phyloP scores from a whole-genome alignment of 2,329 filamentous ascomycete genomes.

The Aspergillus calidoustus region DNA sequence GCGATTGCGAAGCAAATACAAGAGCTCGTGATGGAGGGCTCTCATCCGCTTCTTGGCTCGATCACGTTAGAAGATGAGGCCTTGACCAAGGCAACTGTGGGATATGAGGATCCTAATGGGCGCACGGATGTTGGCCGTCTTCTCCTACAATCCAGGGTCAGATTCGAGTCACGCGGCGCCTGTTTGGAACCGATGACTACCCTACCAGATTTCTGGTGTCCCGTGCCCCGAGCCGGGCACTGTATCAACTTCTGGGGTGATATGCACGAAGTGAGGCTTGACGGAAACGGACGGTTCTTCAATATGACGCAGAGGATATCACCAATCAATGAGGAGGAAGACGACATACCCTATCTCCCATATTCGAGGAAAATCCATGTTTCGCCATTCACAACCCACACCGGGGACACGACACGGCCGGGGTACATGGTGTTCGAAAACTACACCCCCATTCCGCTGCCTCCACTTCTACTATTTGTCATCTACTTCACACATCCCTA shows the following conservation, averaged over 20 bases:
- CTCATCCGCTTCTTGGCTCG: background rate
- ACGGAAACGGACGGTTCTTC: background rate
- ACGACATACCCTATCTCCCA: background rate
- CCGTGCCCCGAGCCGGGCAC: background rate
- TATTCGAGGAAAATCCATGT: background rate
- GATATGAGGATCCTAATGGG: no score
- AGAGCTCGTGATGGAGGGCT: background rate
- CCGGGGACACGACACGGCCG: background rate
- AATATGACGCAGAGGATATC: background rate
- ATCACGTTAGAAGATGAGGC: background rate
- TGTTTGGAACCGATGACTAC: background rate
- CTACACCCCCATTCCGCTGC: background rate
- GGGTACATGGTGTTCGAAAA: background rate
- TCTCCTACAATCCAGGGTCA: background rate
- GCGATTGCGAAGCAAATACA: background rate
- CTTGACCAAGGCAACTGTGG: background rate
- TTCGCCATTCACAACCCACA: background rate
- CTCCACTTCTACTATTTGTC: background rate
- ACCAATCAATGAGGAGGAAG: background rate
- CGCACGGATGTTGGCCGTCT: background rate
- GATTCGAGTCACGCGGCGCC: background rate
- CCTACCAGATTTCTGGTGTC: background rate
- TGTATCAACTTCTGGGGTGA: background rate
- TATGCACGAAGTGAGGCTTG: background rate
- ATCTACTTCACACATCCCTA: constrained; percentile 5